Percentiles rank a stretch among this genome's conserved stretches.
phyloP scores from a whole-genome alignment of 2,329 filamentous ascomycete species.

The Colletotrichum trifolii region DNA sequence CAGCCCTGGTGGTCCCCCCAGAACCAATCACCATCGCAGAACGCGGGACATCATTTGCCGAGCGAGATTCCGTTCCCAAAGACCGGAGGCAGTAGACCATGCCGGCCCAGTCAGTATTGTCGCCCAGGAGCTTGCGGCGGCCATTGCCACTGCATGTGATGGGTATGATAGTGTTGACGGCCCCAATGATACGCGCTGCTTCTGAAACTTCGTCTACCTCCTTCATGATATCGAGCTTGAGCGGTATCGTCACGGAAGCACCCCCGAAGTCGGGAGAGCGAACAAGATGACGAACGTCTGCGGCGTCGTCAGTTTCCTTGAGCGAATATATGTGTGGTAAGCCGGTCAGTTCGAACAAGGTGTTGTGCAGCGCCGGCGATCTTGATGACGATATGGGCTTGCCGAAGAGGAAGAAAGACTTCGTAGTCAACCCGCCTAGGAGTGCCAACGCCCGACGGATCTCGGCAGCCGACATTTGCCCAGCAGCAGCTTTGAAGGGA shows the following conservation, averaged over 20 bases:
- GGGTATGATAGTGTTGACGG: constrained; percentile 92
- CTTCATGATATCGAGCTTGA: constrained; percentile 89
- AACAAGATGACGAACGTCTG: constrained; percentile 73
- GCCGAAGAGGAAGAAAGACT: constrained; percentile 88
- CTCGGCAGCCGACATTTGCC: constrained; percentile 89
- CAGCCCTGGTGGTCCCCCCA: constrained; percentile 91
- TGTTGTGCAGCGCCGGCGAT: constrained; percentile 91
- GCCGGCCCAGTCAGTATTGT: constrained; percentile 96
- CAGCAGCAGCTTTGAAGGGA: constrained; percentile 94
- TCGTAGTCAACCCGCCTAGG: constrained; percentile 80
- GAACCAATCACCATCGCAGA: constrained; percentile 88
- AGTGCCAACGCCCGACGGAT: constrained; percentile 83
- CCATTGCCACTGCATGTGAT: constrained; percentile 41
- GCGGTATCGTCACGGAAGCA: constrained; percentile 93
- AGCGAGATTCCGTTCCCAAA: constrained; percentile 66
- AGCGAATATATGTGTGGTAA: constrained; percentile 85
- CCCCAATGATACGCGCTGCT: constrained; percentile 85
- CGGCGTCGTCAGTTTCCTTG: constrained; percentile 76
- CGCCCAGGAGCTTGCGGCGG: constrained; percentile 72
- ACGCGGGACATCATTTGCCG: constrained; percentile 41
- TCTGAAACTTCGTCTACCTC: constrained; percentile 83
- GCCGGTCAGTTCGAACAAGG: constrained; percentile 79
- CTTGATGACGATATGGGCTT: constrained; percentile 84
- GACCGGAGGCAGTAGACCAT: constrained; percentile 84
- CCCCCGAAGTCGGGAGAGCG: constrained; percentile 83